phyloP scores from a whole-genome alignment of 78 protist species.

The Corallochytrium limacisporum region DNA sequence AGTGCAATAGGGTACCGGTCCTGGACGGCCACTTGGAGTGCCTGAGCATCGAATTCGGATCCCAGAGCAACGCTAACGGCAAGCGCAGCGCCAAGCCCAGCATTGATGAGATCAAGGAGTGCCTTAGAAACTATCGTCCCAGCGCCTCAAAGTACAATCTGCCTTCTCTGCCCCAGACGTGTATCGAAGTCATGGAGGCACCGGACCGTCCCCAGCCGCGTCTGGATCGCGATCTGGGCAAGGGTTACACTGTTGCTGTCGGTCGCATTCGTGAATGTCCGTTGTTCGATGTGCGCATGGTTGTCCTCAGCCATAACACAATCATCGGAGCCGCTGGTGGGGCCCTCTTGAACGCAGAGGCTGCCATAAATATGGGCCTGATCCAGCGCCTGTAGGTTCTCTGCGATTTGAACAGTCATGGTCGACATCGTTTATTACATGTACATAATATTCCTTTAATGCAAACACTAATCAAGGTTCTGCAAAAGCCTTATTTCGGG shows the following conservation, averaged over 20 bases:
- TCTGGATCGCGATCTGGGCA: conserved; percentile 34
- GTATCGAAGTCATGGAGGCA: neutral
- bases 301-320: conserved; percentile 51
- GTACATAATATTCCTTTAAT: too few species aligned
- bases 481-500: too few species aligned
- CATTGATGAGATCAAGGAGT: neutral
- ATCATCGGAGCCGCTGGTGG: conserved; percentile 66
- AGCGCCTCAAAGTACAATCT: conserved; percentile 11
- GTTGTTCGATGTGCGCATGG: conserved; percentile 31
- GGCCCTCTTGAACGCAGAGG: conserved; percentile 57
- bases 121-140: neutral
- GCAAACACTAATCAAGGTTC: too few species aligned
- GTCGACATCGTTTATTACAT: too few species aligned
- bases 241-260: conserved; percentile 51
- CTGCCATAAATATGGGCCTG: conserved; percentile 13
- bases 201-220: conserved; percentile 59
- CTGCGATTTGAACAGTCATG: too few species aligned
- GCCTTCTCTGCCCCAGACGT: conserved; percentile 1
- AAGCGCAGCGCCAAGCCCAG: neutral
- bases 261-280: conserved; percentile 40
- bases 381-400: too few species aligned
- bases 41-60: conserved; percentile 22
- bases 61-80: too few species aligned
- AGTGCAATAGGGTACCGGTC: conserved; percentile 55
- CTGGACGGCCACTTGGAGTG: conserved; percentile 57